These are phyloP conservation scores for Mycosphaerelloides madeirae DNA, from an alignment of 2,329 filamentous ascomycete genomes.

Conservation along the genomic window DNA sequence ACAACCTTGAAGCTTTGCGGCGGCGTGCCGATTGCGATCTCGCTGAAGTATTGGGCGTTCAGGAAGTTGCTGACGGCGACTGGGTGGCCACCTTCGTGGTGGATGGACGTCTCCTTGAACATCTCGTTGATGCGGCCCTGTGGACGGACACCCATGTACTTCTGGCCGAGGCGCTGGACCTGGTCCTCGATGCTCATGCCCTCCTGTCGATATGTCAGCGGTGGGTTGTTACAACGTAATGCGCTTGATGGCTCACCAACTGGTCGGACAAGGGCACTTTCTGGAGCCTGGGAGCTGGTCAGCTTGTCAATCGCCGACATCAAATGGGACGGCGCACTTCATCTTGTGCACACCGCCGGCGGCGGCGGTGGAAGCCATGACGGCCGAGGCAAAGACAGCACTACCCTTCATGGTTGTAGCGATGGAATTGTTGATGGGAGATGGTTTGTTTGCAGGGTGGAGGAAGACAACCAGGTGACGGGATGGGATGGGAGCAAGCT, in stretches of 20 bases:
- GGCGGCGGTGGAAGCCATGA: constrained; percentile 71
- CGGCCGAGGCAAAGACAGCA: constrained; percentile 66
- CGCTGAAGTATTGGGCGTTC: constrained; percentile 99
- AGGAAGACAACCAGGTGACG: neutral
- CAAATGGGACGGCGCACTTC: constrained; percentile 28
- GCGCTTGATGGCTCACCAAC: constrained; percentile 59
- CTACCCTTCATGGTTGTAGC: constrained; percentile 70
- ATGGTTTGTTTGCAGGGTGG: constrained; percentile 6
- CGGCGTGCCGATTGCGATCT: constrained; percentile 87
- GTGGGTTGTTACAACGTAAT: constrained; percentile 1
- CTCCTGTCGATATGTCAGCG: constrained; percentile 49
- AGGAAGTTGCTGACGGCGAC: constrained; percentile 95
- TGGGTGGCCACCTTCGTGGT: constrained; percentile 64
- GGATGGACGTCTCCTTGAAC: constrained; percentile 69
- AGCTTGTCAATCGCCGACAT: constrained; percentile 2
- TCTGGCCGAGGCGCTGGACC: constrained; percentile 79
- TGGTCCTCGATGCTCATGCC: constrained; percentile 75
- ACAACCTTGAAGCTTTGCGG: constrained; percentile 97
- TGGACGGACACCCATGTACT: constrained; percentile 84
- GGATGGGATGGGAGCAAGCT: neutral
- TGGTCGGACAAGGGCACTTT: constrained; percentile 91
- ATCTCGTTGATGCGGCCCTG: constrained; percentile 66
- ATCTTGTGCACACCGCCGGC: constrained; percentile 82
- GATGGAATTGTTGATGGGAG: constrained; percentile 11
- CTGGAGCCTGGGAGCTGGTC: constrained; percentile 51